A percentile compares a stretch with the other conserved stretches of the same genome.
These are phyloP conservation scores for Lactarius deliciosus DNA, from an alignment of 768 basidiomycete genomes.

Conservation along the genomic window DNA sequence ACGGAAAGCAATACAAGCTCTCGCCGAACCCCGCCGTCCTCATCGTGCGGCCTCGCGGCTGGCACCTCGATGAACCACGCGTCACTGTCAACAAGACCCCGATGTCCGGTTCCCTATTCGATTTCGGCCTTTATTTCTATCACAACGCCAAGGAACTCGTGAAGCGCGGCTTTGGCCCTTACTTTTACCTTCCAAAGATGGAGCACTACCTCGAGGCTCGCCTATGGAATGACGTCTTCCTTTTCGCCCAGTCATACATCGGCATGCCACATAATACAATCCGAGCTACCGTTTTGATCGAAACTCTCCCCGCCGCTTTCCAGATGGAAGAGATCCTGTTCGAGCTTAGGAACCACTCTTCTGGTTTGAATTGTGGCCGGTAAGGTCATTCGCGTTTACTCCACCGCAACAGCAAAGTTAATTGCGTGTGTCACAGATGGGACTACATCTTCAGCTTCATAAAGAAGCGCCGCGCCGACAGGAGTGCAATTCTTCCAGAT, in stretches of 20 bases:
- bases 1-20: constrained; percentile 92
- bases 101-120: constrained; percentile 91
- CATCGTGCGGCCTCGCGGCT: constrained; percentile 93
- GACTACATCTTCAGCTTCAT: constrained; percentile 98
- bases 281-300: constrained; percentile 92
- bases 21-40: constrained; percentile 83
- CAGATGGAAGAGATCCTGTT: constrained; percentile 99
- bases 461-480: constrained; percentile 92
- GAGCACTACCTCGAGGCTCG: constrained; percentile 96
- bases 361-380: constrained; percentile 96
- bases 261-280: constrained; percentile 84
- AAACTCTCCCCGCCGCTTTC: constrained; percentile 98
- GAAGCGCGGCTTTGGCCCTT: constrained; percentile 84
- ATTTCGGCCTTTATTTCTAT: constrained; percentile 96
- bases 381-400: constrained; percentile 35
- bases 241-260: constrained; percentile 89
- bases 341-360: constrained; percentile 92
- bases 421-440: constrained; percentile 52
- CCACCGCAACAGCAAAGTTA: neutral
- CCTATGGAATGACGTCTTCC: constrained; percentile 97
- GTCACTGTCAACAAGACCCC: constrained; percentile 85
- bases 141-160: constrained; percentile 94
- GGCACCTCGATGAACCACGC: constrained; percentile 97
- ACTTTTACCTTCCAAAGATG: constrained; percentile 99
- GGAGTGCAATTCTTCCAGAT: constrained; percentile 87